These are phyloP conservation scores for Acanthamoeba sp. DNA, from an alignment of 208 protist species.

Conservation along the genomic window DNA sequence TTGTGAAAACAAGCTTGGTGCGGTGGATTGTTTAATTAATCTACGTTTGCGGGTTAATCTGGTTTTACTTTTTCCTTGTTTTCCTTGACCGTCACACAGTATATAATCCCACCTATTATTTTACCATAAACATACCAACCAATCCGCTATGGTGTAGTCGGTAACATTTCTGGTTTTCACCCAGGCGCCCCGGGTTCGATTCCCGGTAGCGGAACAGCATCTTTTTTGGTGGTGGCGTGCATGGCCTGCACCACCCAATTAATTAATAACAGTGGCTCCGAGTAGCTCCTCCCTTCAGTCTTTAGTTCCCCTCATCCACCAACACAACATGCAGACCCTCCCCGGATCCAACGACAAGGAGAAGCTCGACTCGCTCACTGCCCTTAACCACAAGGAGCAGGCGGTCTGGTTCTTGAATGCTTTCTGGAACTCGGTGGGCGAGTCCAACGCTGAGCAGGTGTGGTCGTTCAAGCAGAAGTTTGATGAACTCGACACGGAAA, in stretches of 20 bases:
- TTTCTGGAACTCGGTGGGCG: conserved; percentile 45
- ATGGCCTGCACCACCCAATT: too few species aligned
- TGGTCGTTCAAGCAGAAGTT: conserved; percentile 60
- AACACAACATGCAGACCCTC: background rate
- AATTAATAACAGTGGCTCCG: too few species aligned
- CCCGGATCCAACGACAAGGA: conserved; percentile 9
- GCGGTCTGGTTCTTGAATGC: conserved; percentile 70
- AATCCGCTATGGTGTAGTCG: conserved; percentile 79
- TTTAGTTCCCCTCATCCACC: too few species aligned
- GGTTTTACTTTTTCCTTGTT: too few species aligned
- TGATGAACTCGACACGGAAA: conserved; percentile 22
- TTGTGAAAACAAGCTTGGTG: too few species aligned
- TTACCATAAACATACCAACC: too few species aligned
- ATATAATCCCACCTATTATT: too few species aligned
- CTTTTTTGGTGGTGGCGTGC: too few species aligned
- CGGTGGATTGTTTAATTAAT: too few species aligned
- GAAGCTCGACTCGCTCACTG: background rate
- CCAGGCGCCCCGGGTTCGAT: conserved; percentile 78
- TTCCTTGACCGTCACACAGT: too few species aligned
- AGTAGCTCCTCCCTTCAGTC: too few species aligned
- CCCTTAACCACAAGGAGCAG: conserved; percentile 40
- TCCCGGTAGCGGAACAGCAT: conserved; percentile 72
- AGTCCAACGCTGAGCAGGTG: conserved; percentile 26
- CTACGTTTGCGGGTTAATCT: too few species aligned
- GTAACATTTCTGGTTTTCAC: conserved; percentile 80